These are phyloP conservation scores for Mariannaea elegans DNA, from an alignment of 2,329 filamentous ascomycete genomes.

Conservation along the genomic window DNA sequence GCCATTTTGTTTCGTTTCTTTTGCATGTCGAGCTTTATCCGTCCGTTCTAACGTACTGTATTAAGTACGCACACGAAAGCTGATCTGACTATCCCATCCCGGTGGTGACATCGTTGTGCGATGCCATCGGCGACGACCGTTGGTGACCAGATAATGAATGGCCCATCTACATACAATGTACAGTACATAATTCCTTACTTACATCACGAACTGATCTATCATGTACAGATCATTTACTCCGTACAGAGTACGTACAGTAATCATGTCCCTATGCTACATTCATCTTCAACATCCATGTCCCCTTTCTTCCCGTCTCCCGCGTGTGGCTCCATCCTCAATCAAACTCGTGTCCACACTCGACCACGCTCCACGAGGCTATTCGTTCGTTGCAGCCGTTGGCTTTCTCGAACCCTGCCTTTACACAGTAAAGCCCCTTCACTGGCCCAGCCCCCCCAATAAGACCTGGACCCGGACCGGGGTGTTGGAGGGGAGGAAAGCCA, in stretches of 20 bases:
- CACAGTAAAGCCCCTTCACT: too few relatives aligned
- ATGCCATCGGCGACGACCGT: background rate
- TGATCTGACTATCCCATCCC: too few relatives aligned
- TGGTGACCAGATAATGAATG: too few relatives aligned
- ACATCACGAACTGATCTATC: background rate
- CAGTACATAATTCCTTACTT: background rate
- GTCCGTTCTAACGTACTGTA: too few relatives aligned
- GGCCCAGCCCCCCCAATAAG: background rate
- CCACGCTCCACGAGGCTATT: slow-evolving; percentile 25
- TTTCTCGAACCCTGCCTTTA: background rate
- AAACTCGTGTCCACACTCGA: slow-evolving; percentile 25
- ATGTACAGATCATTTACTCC: too few relatives aligned
- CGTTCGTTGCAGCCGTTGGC: slow-evolving; percentile 11
- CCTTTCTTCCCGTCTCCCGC: slow-evolving; percentile 9
- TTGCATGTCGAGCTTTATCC: too few relatives aligned
- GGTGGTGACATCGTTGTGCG: too few relatives aligned
- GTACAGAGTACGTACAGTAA: background rate
- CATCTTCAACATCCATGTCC: background rate
- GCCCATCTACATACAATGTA: too few relatives aligned
- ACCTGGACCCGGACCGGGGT: too few relatives aligned
- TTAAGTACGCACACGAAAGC: too few relatives aligned
- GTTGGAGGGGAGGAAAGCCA: background rate
- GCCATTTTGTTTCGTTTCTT: background rate
- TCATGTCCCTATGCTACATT: background rate
- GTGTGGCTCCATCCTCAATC: slow-evolving; percentile 21